Evolutionary conservation across 176 grass and related monocot genomes (phyloP), one percentile per base, ranked within the genome.

Genomic region (Carex littledalei): DNA sequence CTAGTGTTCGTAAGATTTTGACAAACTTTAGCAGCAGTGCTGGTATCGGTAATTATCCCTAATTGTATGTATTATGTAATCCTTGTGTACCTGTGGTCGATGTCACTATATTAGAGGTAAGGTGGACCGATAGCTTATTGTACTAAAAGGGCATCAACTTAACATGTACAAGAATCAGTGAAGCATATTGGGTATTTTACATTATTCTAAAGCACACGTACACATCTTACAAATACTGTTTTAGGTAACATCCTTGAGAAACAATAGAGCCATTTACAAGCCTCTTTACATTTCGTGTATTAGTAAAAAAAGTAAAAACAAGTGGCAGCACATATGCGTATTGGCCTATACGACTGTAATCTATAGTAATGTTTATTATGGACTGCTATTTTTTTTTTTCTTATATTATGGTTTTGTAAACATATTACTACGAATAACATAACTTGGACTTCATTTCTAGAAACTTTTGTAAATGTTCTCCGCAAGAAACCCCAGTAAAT

Each of bases 331-430:
- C 12, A 10, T 66, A 16, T 17, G 12, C 64, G 4, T 67, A 31
- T 67, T 16, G 26, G 29, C 64, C 13, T 67, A 31, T 67, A 67
- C 64, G 29, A 12, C 26, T 66, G 26, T 67, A 67, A 10, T 37
- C 4, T 35, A 31, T 11, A 53, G 45, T 26, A 24, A 50, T 76
- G 32, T 69, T 76, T 76, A 6, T 20, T 53, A 29, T 76, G 21
- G 45, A 5, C 45, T 54, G 13, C 22, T 16, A 31, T 9, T 72
- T 47, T 78, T 29, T 29, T 7, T 14, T 34, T 78, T n/a, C 14
- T 15, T 57, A 78, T 78, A 78, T 78, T 17, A 78, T 78, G 14
- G 26, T 78, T 24, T 34, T 57, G 74, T 55, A 78, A 34, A 57
- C 74, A 54, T 78, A 56, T 8, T 34, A 54, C 24, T 70, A 8